Percentiles rank a stretch among this genome's conserved stretches.
Conservation (phyloP, 2,329 filamentous ascomycete genomes). For the Hysterium pulicare region DNA sequence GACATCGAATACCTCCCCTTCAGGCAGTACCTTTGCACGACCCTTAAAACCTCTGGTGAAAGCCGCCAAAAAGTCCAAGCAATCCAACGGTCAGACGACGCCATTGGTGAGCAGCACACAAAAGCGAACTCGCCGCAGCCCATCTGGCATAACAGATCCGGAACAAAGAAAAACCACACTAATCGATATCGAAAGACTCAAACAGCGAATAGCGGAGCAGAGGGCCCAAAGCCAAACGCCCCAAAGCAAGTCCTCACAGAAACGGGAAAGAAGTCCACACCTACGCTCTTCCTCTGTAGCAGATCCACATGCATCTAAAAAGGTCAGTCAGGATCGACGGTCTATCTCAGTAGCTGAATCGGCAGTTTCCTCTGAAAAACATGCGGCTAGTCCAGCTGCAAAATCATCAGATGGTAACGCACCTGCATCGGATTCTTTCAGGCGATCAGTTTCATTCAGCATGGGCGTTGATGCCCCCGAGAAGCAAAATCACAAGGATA, state of each 20-base stretch:
- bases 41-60: not conserved
- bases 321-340: not conserved
- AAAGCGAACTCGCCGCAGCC: too few relatives aligned
- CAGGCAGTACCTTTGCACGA: not conserved
- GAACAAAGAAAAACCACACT: too few relatives aligned
- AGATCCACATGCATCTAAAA: not conserved
- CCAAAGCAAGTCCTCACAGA: too few relatives aligned
- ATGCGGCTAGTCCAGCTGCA: not conserved
- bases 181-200: too few relatives aligned
- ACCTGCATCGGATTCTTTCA: not conserved
- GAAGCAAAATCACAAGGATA: not conserved
- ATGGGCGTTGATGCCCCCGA: not conserved
- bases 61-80: too few relatives aligned
- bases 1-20: not conserved
- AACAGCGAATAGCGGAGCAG: too few relatives aligned
- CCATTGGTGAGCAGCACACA: too few relatives aligned
- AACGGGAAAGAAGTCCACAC: too few relatives aligned
- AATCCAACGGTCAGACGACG: too few relatives aligned
- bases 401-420: not conserved
- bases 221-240: too few relatives aligned
- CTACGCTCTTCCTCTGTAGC: too few relatives aligned
- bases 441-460: conserved; percentile 1
- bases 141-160: too few relatives aligned
- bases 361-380: not conserved
- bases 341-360: not conserved